A percentile compares a stretch with the other conserved stretches of the same genome.
These are phyloP conservation scores for Chlorella sp. DNA, from an alignment of 139 green algal species.

Conservation along the genomic window DNA sequence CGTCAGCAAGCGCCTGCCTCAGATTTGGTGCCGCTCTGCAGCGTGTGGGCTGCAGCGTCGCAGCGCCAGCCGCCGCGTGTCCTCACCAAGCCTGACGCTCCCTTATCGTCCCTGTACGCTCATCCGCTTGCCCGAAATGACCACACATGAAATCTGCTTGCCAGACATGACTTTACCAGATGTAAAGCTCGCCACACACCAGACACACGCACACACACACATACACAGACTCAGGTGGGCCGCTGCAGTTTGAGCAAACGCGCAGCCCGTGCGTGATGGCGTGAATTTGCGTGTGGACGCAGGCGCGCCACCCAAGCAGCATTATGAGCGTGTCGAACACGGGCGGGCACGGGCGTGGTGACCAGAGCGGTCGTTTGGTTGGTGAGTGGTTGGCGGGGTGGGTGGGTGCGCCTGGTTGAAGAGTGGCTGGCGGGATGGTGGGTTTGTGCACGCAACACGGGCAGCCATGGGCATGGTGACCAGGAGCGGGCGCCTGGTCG, in stretches of 20 bases:
- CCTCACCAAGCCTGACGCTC: background rate
- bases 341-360: conserved; percentile 51
- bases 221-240: background rate
- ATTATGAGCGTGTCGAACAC: conserved; percentile 62
- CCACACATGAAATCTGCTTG: background rate
- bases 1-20: too few relatives aligned
- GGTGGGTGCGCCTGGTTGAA: too few relatives aligned
- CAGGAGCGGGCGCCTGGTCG: too few relatives aligned
- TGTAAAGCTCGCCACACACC: background rate
- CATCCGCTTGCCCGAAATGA: too few relatives aligned
- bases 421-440: too few relatives aligned
- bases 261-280: background rate
- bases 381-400: conserved; percentile 25
- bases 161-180: background rate
- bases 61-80: background rate
- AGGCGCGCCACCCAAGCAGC: conserved; percentile 34
- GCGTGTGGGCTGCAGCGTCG: background rate
- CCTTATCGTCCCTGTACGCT: too few relatives aligned
- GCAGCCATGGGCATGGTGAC: too few relatives aligned
- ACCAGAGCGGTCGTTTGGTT: conserved; percentile 44
- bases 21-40: background rate
- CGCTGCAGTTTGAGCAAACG: background rate
- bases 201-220: background rate
- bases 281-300: conserved; percentile 1
- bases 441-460: too few relatives aligned